Evolutionary conservation across 2,329 filamentous ascomycete species (phyloP).

Genomic region (Fulvia fulva): DNA sequence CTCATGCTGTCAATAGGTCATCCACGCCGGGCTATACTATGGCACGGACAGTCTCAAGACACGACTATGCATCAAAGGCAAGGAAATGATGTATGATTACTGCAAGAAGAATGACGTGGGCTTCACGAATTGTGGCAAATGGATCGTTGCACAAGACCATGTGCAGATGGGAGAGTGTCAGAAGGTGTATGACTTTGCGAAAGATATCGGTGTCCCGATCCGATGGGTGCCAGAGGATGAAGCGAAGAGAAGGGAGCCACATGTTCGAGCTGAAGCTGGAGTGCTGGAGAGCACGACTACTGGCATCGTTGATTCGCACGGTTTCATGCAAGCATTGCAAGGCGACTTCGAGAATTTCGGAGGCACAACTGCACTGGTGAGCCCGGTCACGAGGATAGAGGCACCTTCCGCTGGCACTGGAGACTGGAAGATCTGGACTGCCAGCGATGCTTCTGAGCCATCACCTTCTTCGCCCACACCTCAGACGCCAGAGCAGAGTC

Average conservation of each 20-base stretch:
- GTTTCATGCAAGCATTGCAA: constrained; percentile 74
- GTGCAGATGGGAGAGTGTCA: constrained; percentile 63
- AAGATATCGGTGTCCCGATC: constrained; percentile 61
- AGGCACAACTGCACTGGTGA: constrained; percentile 68
- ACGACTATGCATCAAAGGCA: constrained; percentile 72
- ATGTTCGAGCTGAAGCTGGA: constrained; percentile 66
- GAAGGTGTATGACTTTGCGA: constrained; percentile 53
- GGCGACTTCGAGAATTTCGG: constrained; percentile 73
- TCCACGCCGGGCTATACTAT: constrained; percentile 94
- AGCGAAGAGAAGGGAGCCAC: constrained; percentile 64
- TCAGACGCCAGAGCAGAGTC: constrained; percentile 32
- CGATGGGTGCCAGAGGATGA: constrained; percentile 64
- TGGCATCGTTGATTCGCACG: constrained; percentile 85
- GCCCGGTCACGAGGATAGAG: constrained; percentile 59
- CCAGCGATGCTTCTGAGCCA: constrained; percentile 18
- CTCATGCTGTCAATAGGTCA: constrained; percentile 57
- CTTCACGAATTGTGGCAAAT: constrained; percentile 77
- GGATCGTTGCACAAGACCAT: constrained; percentile 84
- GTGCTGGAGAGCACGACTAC: constrained; percentile 82
- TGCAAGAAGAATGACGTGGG: constrained; percentile 66
- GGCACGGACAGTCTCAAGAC: constrained; percentile 74
- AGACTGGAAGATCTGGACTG: constrained; percentile 67
- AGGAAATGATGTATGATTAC: constrained; percentile 71
- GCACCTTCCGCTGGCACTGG: constrained; percentile 46
- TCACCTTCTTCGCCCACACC: constrained; percentile 21